These are phyloP conservation scores for Cercospora brassicicola DNA, from an alignment of 2,329 filamentous ascomycete genomes.

Conservation along the genomic window DNA sequence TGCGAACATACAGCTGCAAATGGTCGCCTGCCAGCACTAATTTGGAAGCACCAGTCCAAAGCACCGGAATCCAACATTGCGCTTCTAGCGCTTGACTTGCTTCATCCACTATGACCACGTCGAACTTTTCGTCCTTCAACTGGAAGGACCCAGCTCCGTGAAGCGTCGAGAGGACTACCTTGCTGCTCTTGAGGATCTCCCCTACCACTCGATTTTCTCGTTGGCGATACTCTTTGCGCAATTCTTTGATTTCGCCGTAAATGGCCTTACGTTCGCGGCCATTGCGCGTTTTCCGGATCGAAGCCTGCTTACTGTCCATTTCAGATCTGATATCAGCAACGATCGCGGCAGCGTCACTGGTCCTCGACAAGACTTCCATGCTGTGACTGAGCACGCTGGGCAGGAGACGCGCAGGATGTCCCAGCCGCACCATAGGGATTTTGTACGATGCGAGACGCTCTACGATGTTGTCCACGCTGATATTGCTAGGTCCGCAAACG, in stretches of 20 bases:
- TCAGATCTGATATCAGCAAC: constrained; percentile 87
- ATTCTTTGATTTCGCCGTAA: constrained; percentile 79
- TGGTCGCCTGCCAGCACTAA: constrained; percentile 92
- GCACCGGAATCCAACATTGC: constrained; percentile 91
- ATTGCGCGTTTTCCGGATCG: constrained; percentile 80
- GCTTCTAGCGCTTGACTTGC: constrained; percentile 94
- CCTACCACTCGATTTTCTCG: constrained; percentile 79
- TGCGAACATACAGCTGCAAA: constrained; percentile 62
- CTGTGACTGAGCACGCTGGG: constrained; percentile 87
- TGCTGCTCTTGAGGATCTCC: constrained; percentile 71
- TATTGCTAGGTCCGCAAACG: constrained; percentile 95
- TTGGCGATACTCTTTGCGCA: constrained; percentile 79
- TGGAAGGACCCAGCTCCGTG: constrained; percentile 89
- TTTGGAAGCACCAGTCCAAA: constrained; percentile 67
- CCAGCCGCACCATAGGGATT: constrained; percentile 82
- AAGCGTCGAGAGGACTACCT: constrained; percentile 86
- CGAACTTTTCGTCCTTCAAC: constrained; percentile 75
- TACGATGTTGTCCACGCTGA: constrained; percentile 97
- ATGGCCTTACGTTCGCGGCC: constrained; percentile 77
- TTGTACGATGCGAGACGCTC: constrained; percentile 84
- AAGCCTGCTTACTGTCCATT: constrained; percentile 88
- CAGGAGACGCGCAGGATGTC: constrained; percentile 86
- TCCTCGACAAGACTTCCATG: constrained; percentile 84
- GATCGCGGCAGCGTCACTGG: constrained; percentile 83
- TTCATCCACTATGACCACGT: constrained; percentile 94